Evolutionary conservation across 2,329 filamentous ascomycete species (phyloP).

Genomic region (Diatrype stigma): DNA sequence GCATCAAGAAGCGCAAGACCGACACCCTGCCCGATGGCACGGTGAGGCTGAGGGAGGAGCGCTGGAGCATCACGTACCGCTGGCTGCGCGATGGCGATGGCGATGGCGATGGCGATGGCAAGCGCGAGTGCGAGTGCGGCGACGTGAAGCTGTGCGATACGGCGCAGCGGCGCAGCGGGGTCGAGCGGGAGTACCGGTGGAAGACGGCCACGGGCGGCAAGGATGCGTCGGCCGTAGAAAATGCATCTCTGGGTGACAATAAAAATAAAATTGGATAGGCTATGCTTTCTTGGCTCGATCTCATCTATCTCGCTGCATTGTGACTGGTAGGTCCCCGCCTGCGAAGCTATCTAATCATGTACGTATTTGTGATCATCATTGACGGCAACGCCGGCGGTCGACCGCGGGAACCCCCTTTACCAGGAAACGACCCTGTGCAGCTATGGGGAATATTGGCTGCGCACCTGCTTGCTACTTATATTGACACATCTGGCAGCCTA

Average conservation of each 20-base stretch:
- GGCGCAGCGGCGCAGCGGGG: conserved; percentile 39
- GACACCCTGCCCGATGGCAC: conserved; percentile 33
- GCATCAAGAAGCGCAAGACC: conserved; percentile 50
- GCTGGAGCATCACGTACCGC: conserved; percentile 54
- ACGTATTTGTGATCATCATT: too few relatives aligned
- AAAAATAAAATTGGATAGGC: too few relatives aligned
- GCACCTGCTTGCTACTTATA: background rate
- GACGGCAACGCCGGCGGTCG: too few relatives aligned
- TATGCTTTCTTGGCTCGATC: too few relatives aligned
- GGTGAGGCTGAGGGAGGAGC: conserved; percentile 36
- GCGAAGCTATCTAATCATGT: too few relatives aligned
- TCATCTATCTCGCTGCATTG: too few relatives aligned
- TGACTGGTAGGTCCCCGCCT: too few relatives aligned
- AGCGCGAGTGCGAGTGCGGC: conserved; percentile 44
- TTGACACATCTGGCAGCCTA: background rate
- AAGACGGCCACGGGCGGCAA: conserved; percentile 18
- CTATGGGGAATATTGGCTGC: background rate
- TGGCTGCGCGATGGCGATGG: conserved; percentile 40
- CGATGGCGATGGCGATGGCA: conserved; percentile 24
- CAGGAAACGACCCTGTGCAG: background rate
- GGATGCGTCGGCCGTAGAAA: too few relatives aligned
- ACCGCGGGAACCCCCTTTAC: background rate
- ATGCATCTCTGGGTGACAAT: too few relatives aligned
- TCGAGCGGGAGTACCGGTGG: conserved; percentile 49
- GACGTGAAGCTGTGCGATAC: conserved; percentile 47